A percentile compares a stretch with the other conserved stretches of the same genome.
Evolutionary conservation across 805 yeast genomes (phyloP).

Genomic region (Kuraishia borneana): DNA sequence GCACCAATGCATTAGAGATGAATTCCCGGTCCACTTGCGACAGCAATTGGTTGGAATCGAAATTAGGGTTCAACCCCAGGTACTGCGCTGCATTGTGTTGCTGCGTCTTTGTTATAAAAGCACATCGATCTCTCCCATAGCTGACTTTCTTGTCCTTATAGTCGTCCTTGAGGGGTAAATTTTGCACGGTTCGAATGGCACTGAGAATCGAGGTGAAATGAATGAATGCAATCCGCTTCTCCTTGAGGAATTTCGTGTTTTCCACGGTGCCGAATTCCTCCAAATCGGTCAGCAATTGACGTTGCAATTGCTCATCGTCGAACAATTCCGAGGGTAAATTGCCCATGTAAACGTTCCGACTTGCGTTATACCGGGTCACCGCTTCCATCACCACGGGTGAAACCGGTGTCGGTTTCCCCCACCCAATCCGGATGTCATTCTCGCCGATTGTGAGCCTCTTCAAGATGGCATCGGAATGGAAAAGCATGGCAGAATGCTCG

Average conservation of each 20-base stretch:
- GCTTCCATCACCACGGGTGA: conserved; percentile 66
- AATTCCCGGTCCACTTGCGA: conserved; percentile 45
- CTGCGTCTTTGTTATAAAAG: conserved; percentile 88
- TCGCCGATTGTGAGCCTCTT: conserved; percentile 73
- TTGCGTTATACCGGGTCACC: conserved; percentile 78
- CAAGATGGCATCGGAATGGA: conserved; percentile 87
- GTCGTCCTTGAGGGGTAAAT: conserved; percentile 54
- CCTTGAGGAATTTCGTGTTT: conserved; percentile 65
- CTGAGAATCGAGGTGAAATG: conserved; percentile 79
- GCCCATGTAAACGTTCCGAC: conserved; percentile 89
- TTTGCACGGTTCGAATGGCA: conserved; percentile 80
- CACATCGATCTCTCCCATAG: conserved; percentile 92
- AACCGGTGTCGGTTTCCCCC: conserved; percentile 80
- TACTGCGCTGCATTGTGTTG: conserved; percentile 96
- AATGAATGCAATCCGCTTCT: conserved; percentile 80
- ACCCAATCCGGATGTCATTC: conserved; percentile 77
- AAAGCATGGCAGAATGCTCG: conserved; percentile 77
- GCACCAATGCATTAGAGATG: conserved; percentile 68
- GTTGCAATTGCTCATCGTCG: conserved; percentile 34
- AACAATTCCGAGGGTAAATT: conserved; percentile 50
- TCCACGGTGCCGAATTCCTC: conserved; percentile 75
- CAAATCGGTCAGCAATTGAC: conserved; percentile 44
- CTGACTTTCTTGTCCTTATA: conserved; percentile 72
- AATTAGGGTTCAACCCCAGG: conserved; percentile 81
- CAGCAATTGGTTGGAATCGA: conserved; percentile 51